phyloP scores from a whole-genome alignment of 306 rosid species.

The Trifolium subterraneum region DNA sequence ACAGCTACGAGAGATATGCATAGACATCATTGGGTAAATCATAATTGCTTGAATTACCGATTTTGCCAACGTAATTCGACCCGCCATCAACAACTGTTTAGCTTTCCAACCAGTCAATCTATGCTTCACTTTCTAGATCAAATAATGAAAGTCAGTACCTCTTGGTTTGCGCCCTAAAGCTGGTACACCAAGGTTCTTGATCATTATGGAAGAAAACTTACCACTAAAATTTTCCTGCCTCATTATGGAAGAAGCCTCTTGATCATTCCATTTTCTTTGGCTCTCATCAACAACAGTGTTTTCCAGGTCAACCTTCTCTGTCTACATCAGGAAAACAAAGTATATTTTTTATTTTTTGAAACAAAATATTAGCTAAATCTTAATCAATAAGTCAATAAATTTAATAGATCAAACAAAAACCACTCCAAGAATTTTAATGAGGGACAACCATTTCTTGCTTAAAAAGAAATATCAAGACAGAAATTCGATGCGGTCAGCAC shows the following conservation, averaged over 20 bases:
- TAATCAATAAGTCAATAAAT: background rate
- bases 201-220: constrained; percentile 28
- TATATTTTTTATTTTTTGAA: too few species aligned
- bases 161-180: too few species aligned
- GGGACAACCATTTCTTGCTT: constrained; percentile 2
- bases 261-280: constrained; percentile 77
- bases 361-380: background rate
- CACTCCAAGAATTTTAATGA: background rate
- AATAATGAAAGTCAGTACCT: too few species aligned
- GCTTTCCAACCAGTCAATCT: too few species aligned
- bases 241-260: constrained; percentile 58
- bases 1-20: too few species aligned
- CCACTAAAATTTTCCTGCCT: constrained; percentile 84
- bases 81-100: too few species aligned
- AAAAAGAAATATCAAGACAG: constrained; percentile 1
- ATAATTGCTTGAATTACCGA: too few species aligned
- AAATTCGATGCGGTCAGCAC: background rate
- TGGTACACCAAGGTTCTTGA: too few species aligned
- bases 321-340: constrained; percentile 50
- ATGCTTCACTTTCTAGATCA: too few species aligned
- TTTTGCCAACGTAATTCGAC: too few species aligned
- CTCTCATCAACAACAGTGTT: constrained; percentile 97
- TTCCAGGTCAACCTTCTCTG: constrained; percentile 98
- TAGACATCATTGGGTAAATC: too few species aligned
- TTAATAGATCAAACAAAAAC: constrained; percentile 3